A percentile compares a stretch with the other conserved stretches of the same genome.
These are phyloP conservation scores for Boletus rubescentipes DNA, from an alignment of 768 basidiomycete genomes.

Conservation along the genomic window DNA sequence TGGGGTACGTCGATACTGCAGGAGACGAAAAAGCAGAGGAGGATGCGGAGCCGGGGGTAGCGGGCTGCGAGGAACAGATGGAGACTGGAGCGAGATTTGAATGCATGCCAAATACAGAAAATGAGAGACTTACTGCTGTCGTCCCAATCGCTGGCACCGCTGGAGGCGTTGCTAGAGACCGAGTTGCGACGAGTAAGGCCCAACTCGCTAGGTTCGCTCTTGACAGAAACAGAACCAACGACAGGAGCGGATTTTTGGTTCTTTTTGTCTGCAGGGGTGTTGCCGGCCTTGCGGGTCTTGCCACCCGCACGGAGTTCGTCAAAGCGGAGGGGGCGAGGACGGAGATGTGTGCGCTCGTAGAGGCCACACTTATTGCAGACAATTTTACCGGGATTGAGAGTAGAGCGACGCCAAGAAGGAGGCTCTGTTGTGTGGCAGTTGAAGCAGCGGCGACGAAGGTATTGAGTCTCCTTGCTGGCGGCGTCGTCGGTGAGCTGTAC, in stretches of 20 bases:
- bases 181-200: slow-evolving; percentile 57
- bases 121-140: slow-evolving; percentile 58
- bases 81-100: slow-evolving; percentile 20
- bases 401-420: slow-evolving; percentile 83
- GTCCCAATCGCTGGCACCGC: slow-evolving; percentile 73
- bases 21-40: slow-evolving; percentile 71
- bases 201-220: slow-evolving; percentile 62
- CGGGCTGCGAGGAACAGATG: slow-evolving; percentile 34
- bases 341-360: slow-evolving; percentile 85
- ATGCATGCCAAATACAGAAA: not conserved
- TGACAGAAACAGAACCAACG: slow-evolving; percentile 45
- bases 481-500: slow-evolving; percentile 91
- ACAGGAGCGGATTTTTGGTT: slow-evolving; percentile 33
- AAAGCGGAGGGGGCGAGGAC: slow-evolving; percentile 80
- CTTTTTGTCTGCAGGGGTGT: slow-evolving; percentile 32
- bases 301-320: slow-evolving; percentile 87
- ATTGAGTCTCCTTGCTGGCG: slow-evolving; percentile 87
- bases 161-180: slow-evolving; percentile 55
- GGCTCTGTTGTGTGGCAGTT: slow-evolving; percentile 93
- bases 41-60: slow-evolving; percentile 47
- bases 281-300: slow-evolving; percentile 61
- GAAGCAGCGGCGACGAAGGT: slow-evolving; percentile 83
- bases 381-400: slow-evolving; percentile 88
- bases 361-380: slow-evolving; percentile 94
- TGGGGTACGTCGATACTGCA: slow-evolving; percentile 54